These are phyloP conservation scores for Eudorina sp. DNA, from an alignment of 139 green algal species.

Conservation along the genomic window DNA sequence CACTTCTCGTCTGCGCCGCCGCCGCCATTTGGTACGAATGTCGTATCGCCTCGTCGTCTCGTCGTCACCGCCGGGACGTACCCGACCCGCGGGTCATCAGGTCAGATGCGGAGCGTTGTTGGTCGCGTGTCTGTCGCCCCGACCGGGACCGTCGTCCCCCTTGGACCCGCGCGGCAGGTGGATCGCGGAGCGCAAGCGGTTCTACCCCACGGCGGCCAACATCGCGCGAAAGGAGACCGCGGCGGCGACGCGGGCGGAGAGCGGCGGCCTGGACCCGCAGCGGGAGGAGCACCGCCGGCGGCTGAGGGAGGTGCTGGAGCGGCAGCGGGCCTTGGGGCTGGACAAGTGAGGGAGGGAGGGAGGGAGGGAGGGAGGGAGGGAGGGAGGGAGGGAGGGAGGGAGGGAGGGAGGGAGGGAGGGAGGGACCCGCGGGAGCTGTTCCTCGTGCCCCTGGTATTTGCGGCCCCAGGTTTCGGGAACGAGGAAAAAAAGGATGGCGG, in stretches of 20 bases:
- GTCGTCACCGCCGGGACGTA: not conserved
- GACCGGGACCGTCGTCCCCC: not conserved
- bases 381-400: not conserved
- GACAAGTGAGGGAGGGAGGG: slow-evolving; percentile 27
- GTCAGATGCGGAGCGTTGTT: not conserved
- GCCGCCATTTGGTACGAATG: not conserved
- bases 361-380: not conserved
- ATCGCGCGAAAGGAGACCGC: slow-evolving; percentile 19
- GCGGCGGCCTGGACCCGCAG: slow-evolving; percentile 57
- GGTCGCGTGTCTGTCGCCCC: not conserved
- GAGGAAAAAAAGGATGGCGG: not conserved
- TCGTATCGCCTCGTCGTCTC: not conserved
- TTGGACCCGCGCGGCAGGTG: slow-evolving; percentile 41
- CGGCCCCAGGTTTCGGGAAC: too few relatives aligned
- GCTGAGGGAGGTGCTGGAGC: slow-evolving; percentile 61
- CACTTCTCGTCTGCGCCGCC: not conserved
- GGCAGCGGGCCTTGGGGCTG: slow-evolving; percentile 60
- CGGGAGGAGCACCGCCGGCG: slow-evolving; percentile 25
- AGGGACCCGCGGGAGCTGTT: too few relatives aligned
- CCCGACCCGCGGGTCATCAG: not conserved
- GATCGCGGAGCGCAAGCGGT: slow-evolving; percentile 60
- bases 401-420: not conserved
- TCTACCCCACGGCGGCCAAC: slow-evolving; percentile 65
- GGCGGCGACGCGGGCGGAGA: not conserved
- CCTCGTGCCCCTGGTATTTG: too few relatives aligned